A percentile compares a stretch with the other conserved stretches of the same genome.
These are phyloP conservation scores for Amanita pseudoporphyria DNA, from an alignment of 768 basidiomycete species.

Conservation along the genomic window DNA sequence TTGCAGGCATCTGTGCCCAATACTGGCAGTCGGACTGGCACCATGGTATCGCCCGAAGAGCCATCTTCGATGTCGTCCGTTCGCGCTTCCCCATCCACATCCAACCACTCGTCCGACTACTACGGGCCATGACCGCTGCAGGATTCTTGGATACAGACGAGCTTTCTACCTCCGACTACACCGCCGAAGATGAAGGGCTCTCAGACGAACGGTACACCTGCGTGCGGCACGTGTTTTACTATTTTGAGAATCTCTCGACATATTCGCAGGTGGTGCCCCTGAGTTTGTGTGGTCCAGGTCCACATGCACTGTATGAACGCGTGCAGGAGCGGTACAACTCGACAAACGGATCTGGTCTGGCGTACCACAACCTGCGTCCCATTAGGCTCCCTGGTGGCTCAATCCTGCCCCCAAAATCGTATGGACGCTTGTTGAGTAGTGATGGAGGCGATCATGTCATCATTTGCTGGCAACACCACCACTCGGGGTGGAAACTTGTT, in stretches of 20 bases:
- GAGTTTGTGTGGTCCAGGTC: slow-evolving; percentile 44
- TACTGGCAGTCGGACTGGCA: slow-evolving; percentile 80
- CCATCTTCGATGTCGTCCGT: slow-evolving; percentile 74
- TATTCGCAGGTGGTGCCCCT: slow-evolving; percentile 68
- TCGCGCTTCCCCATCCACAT: slow-evolving; percentile 79
- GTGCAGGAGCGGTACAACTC: slow-evolving; percentile 52
- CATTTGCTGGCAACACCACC: slow-evolving; percentile 71
- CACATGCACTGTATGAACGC: slow-evolving; percentile 65
- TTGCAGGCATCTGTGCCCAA: slow-evolving; percentile 63
- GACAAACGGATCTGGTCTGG: slow-evolving; percentile 37
- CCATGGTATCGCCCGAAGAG: slow-evolving; percentile 55
- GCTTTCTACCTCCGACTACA: slow-evolving; percentile 42
- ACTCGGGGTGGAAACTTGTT: slow-evolving; percentile 82
- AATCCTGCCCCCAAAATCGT: slow-evolving; percentile 53
- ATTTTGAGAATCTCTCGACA: slow-evolving; percentile 60
- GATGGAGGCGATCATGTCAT: slow-evolving; percentile 63
- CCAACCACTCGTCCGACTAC: slow-evolving; percentile 55
- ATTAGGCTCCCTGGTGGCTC: slow-evolving; percentile 72
- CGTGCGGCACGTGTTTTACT: slow-evolving; percentile 63
- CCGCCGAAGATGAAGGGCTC: slow-evolving; percentile 27
- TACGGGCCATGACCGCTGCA: slow-evolving; percentile 67
- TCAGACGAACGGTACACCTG: slow-evolving; percentile 48
- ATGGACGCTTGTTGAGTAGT: slow-evolving; percentile 62
- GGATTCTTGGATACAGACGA: slow-evolving; percentile 73
- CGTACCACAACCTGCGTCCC: slow-evolving; percentile 57